Percentiles rank a stretch among this genome's conserved stretches.
Evolutionary conservation across 495 filamentous ascomycete genomes (phyloP).

Genomic region (Evernia prunastri): DNA sequence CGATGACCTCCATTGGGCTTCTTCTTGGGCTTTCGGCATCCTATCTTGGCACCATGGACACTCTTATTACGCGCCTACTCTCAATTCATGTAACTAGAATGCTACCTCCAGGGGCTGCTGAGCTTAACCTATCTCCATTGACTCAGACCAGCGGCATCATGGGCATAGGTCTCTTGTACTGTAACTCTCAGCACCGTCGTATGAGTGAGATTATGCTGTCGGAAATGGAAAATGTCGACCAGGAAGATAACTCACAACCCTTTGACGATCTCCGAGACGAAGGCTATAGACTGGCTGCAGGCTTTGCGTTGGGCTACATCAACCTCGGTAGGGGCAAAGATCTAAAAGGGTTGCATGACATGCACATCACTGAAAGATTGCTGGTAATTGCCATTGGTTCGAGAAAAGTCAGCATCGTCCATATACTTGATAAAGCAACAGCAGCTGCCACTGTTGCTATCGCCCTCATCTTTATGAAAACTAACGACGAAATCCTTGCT

Average conservation of each 20-base stretch:
- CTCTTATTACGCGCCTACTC: constrained; percentile 82
- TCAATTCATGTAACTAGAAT: constrained; percentile 97
- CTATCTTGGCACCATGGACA: constrained; percentile 94
- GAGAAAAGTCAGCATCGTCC: constrained; percentile 80
- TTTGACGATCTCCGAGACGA: constrained; percentile 78
- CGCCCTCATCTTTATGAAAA: constrained; percentile 96
- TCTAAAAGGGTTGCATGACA: constrained; percentile 82
- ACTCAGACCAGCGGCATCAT: constrained; percentile 96
- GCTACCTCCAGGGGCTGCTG: constrained; percentile 83
- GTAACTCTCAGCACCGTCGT: constrained; percentile 87
- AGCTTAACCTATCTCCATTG: constrained; percentile 87
- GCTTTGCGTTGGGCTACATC: constrained; percentile 89
- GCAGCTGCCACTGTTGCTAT: constrained; percentile 84
- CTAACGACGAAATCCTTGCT: constrained; percentile 80
- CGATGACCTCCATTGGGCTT: constrained; percentile 96
- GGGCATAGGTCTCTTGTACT: constrained; percentile 94
- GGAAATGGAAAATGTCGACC: constrained; percentile 80
- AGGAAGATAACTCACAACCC: constrained; percentile 58
- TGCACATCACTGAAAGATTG: constrained; percentile 85
- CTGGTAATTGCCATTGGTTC: constrained; percentile 76
- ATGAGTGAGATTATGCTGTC: constrained; percentile 99
- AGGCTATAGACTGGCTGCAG: constrained; percentile 88
- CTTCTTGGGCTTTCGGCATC: constrained; percentile 88
- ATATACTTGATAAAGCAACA: constrained; percentile 86
- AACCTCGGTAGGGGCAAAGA: constrained; percentile 88